Base-by-base conservation (phyloP, 495 filamentous ascomycete genomes). In the Chaetomidium leptoderma region DNA sequence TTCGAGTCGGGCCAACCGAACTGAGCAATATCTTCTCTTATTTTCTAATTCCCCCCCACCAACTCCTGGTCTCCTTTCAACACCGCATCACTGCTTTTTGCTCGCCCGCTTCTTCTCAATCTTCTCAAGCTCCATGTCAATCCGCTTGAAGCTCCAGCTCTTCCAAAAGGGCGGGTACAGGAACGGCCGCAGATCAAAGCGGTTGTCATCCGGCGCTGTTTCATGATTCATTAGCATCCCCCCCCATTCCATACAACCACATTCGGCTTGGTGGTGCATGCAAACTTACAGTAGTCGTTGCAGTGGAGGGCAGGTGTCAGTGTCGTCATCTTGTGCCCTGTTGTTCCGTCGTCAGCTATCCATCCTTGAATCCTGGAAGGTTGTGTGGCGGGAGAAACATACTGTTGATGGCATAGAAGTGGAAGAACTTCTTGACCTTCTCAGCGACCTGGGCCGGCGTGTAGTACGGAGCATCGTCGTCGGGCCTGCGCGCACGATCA, bases 381-480 rank as follows among this genome's bases (percentile, higher is more conserved):
- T 27, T 13, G 2, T 1, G 1, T 4, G 13, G 10, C 6, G 9
- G 36, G 30, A 10, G 35, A 37, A 13, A 52, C 45, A 17, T 27
- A 50, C 46, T 50, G 46, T 73, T 71, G 35, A 79, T 74, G 8
- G 75, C 78, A 67, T 85, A 87, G 60, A 73, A 85, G 61, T 81
- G 82, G 70, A 83, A 85, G 73, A 95, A 95, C 14, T 75, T 73
- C 57, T 81, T 77, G 5, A 86, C 83, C 69, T 91, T 93, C 59
- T 84, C 81, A 10, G 79, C 78, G 4, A 73, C 63, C 50, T 74
- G 61, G 1, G 48, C 58, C 4, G 74, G 72, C 1, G 63, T 65
- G 42, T 67, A 70, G 42, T 53, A 58, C 0, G 71, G 69, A 2
- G 64, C 64, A 16, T 71, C 56, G 43, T 76, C 73, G 7, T 63